Evolutionary conservation across 163 green algal species (phyloP).

Genomic region (Volvox carteri): DNA sequence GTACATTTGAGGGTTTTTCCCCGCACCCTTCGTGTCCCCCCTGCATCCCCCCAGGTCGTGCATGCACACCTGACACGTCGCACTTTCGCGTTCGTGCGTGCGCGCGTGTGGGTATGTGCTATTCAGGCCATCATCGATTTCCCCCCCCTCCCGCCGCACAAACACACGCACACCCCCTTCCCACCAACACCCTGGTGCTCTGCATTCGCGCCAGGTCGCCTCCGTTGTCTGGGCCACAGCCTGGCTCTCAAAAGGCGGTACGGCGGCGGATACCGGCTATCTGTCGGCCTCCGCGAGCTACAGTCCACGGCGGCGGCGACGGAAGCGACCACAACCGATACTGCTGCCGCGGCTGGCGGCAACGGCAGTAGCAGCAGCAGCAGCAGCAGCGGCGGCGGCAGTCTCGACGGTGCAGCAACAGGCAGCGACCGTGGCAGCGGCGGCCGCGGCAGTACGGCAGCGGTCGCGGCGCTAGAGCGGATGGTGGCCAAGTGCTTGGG

Average conservation of each 20-base stretch:
- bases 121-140: too few species aligned
- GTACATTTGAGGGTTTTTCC: too few species aligned
- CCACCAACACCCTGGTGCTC: too few species aligned
- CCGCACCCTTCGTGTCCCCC: too few species aligned
- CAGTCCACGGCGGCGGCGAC: neutral
- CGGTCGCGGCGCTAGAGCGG: conserved; percentile 38
- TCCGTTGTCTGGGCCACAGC: conserved; percentile 88
- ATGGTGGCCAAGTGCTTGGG: conserved; percentile 20
- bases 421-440: neutral
- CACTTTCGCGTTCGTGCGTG: too few species aligned
- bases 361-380: neutral
- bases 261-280: conserved; percentile 74
- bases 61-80: too few species aligned
- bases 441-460: neutral
- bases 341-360: neutral
- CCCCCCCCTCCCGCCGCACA: too few species aligned
- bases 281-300: conserved; percentile 15
- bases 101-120: too few species aligned
- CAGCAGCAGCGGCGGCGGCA: neutral
- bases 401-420: neutral
- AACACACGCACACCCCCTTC: too few species aligned
- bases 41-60: too few species aligned
- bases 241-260: conserved; percentile 83
- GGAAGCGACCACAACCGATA: neutral
- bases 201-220: too few species aligned